Evolutionary conservation across 768 basidiomycete species (phyloP).

Genomic region (Panellus pusillus): DNA sequence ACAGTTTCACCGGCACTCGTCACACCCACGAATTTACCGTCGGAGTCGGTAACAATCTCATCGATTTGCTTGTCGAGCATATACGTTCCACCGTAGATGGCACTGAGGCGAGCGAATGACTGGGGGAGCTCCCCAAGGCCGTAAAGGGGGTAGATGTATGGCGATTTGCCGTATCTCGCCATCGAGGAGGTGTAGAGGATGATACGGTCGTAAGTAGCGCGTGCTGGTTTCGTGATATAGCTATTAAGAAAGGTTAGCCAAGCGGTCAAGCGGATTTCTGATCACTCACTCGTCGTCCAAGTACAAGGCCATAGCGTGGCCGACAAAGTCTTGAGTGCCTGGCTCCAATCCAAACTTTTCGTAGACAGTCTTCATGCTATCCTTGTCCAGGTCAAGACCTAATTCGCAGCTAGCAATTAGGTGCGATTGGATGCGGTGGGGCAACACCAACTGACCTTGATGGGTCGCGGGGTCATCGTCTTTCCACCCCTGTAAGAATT

Average conservation of each 20-base stretch:
- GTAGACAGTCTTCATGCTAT: constrained; percentile 93
- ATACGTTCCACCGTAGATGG: constrained; percentile 99
- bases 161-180: constrained; percentile 99
- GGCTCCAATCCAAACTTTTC: constrained; percentile 96
- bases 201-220: constrained; percentile 90
- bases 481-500: constrained; percentile 93
- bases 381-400: constrained; percentile 88
- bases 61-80: constrained; percentile 98
- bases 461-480: constrained; percentile 96
- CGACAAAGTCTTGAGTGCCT: constrained; percentile 98
- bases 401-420: not conserved
- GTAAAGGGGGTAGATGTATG: constrained; percentile 98
- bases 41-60: constrained; percentile 80
- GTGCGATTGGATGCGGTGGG: not conserved
- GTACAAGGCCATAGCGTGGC: constrained; percentile 98
- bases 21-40: constrained; percentile 93
- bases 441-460: constrained; percentile 60
- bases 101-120: constrained; percentile 95
- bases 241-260: constrained; percentile 39
- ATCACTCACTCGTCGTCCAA: constrained; percentile 93
- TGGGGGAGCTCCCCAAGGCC: constrained; percentile 99
- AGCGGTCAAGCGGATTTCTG: not conserved
- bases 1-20: constrained; percentile 87
- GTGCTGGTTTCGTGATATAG: constrained; percentile 91
- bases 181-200: constrained; percentile 97